These are phyloP conservation scores for Fusarium sp. DNA, from an alignment of 2,329 filamentous ascomycete species.

Conservation along the genomic window DNA sequence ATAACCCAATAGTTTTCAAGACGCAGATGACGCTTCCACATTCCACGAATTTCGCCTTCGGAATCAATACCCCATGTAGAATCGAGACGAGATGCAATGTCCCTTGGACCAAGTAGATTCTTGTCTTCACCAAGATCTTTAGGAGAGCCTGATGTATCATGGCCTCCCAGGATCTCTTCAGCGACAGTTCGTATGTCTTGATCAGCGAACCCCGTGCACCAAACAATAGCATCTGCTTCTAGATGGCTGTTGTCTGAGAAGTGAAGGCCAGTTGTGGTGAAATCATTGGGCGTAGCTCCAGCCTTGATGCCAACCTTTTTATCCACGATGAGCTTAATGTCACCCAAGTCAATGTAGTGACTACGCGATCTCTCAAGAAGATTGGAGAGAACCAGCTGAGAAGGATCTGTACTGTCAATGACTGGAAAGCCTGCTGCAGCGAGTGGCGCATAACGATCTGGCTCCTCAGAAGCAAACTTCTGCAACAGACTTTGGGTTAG, in stretches of 20 bases:
- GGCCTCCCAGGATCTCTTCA: constrained; percentile 2
- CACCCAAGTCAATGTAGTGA: constrained; percentile 25
- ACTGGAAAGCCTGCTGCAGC: constrained; percentile 10
- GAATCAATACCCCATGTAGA: constrained; percentile 26
- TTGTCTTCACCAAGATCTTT: background rate
- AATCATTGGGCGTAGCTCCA: constrained; percentile 4
- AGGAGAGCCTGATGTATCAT: fast-evolving
- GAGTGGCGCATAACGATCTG: constrained; percentile 14
- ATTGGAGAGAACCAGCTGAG: constrained; percentile 6
- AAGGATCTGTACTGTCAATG: background rate
- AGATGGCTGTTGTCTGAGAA: constrained; percentile 19
- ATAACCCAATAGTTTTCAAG: constrained; percentile 33
- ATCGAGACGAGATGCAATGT: constrained; percentile 12
- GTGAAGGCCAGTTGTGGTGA: background rate
- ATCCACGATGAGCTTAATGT: background rate
- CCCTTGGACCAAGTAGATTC: background rate
- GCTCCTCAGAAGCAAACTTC: constrained; percentile 16
- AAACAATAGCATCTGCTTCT: constrained; percentile 15
- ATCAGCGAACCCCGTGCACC: constrained; percentile 28
- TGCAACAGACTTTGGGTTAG: constrained; percentile 7
- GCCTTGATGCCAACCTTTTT: constrained; percentile 16
- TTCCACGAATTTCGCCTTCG: constrained; percentile 30
- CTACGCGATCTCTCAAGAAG: constrained; percentile 18
- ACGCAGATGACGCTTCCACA: constrained; percentile 30
- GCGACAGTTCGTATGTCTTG: background rate